Evolutionary conservation across 2,329 filamentous ascomycete genomes (phyloP).

Genomic region (Hypomyces perniciosus): DNA sequence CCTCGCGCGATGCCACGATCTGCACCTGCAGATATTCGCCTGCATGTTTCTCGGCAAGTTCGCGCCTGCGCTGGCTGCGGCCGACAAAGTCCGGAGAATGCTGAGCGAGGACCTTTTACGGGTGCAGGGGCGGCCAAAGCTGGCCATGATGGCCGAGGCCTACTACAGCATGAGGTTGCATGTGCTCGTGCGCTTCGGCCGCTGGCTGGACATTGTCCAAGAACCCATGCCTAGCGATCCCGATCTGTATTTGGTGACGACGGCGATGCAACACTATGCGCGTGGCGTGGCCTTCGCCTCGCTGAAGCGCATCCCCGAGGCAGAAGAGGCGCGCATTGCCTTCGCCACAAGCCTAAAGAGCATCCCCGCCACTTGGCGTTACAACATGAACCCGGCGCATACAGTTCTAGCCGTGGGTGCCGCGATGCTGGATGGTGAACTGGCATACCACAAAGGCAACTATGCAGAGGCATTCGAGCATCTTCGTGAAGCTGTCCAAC

Average conservation of each 20-base stretch:
- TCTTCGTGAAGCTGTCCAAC: slow-evolving; percentile 47
- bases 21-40: too few species aligned
- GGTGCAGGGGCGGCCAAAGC: too few species aligned
- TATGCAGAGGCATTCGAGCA: slow-evolving; percentile 51
- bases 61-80: too few species aligned
- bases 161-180: slow-evolving; percentile 34
- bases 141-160: too few species aligned
- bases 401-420: slow-evolving; percentile 54
- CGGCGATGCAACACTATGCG: slow-evolving; percentile 61
- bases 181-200: slow-evolving; percentile 63
- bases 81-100: too few species aligned
- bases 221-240: slow-evolving; percentile 50
- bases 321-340: background rate
- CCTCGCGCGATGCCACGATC: too few species aligned
- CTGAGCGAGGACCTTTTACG: too few species aligned
- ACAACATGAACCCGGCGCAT: background rate
- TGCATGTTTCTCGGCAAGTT: too few species aligned
- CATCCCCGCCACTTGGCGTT: background rate
- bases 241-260: slow-evolving; percentile 58
- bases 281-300: slow-evolving; percentile 56
- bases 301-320: slow-evolving; percentile 62
- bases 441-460: slow-evolving; percentile 60
- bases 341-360: background rate
- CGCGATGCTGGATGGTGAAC: slow-evolving; percentile 65
- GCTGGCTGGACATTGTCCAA: slow-evolving; percentile 58